Percentiles rank a stretch among this genome's conserved stretches.
Conservation (phyloP, 2,329 filamentous ascomycete species). For the Xylaria sp. region DNA sequence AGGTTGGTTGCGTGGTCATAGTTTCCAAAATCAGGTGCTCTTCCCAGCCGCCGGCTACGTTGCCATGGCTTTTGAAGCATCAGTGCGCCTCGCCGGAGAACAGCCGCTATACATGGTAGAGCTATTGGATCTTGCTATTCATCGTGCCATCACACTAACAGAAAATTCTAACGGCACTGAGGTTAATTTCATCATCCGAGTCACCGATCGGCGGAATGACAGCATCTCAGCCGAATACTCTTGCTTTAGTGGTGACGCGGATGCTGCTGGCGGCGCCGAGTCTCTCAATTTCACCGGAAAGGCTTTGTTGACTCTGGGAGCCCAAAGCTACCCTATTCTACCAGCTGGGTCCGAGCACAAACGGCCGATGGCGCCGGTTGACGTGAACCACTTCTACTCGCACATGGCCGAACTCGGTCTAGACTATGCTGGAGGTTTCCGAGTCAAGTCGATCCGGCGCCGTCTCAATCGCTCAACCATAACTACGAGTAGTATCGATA, state of each 20-base stretch:
- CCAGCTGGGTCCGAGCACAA: neutral
- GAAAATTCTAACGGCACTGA: neutral
- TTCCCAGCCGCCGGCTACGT: constrained; percentile 32
- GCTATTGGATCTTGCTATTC: constrained; percentile 8
- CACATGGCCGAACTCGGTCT: neutral
- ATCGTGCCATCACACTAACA: constrained; percentile 2
- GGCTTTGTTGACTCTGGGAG: neutral
- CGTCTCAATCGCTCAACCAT: neutral
- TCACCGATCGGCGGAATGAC: neutral
- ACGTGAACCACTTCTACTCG: neutral
- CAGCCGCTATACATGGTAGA: constrained; percentile 20
- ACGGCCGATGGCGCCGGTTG: neutral
- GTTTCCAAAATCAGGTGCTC: constrained; percentile 23
- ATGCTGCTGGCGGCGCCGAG: neutral
- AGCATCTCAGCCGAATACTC: neutral
- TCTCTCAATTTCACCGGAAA: neutral
- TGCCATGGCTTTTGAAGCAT: constrained; percentile 24
- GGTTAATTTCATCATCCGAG: neutral
- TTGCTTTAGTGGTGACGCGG: neutral
- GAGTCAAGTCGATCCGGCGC: neutral
- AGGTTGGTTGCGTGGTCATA: constrained; percentile 26
- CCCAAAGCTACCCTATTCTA: neutral
- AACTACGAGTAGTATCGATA: neutral
- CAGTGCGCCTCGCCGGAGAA: neutral
- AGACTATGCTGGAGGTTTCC: neutral